phyloP scores from a whole-genome alignment of 192 early-diverging fungal genomes.

The Cladochytrium replicatum region DNA sequence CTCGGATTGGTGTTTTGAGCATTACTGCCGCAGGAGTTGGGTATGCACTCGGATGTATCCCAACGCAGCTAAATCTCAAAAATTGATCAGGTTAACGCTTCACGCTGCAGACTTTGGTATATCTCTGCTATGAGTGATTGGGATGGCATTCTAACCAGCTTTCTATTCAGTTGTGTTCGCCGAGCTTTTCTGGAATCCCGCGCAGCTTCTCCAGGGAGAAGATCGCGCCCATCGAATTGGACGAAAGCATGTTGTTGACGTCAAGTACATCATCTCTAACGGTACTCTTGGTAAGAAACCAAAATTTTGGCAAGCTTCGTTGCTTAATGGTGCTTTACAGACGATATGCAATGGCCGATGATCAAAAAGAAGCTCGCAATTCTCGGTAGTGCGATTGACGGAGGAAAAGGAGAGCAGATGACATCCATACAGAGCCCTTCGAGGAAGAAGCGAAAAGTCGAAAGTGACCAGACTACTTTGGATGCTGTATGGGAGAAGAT shows the following conservation, averaged over 20 bases:
- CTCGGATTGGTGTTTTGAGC: slow-evolving; percentile 28
- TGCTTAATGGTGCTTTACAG: slow-evolving; percentile 7
- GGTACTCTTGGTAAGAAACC: slow-evolving; percentile 28
- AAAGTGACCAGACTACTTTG: too few species aligned
- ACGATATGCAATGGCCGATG: slow-evolving; percentile 36
- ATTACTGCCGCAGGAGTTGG: slow-evolving; percentile 39
- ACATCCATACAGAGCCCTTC: too few species aligned
- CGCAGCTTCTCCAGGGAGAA: slow-evolving; percentile 38
- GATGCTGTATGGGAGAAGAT: too few species aligned
- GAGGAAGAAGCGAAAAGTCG: too few species aligned
- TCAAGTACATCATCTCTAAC: slow-evolving; percentile 36
- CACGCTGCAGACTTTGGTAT: slow-evolving; percentile 29
- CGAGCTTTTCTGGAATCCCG: slow-evolving; percentile 43
- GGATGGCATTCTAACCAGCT: slow-evolving; percentile 1
- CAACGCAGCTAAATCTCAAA: background rate
- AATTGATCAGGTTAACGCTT: slow-evolving; percentile 20
- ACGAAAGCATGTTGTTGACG: slow-evolving; percentile 22
- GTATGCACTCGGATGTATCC: background rate
- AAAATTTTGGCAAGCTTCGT: background rate
- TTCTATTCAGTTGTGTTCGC: slow-evolving; percentile 37
- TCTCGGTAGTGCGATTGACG: slow-evolving; percentile 20
- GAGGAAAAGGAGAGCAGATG: slow-evolving; percentile 2
- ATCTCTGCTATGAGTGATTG: background rate
- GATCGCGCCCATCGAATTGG: slow-evolving; percentile 41
- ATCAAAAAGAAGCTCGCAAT: slow-evolving; percentile 25